Conservation (phyloP, 257 asterid species). For the Perilla frutescens region DNA sequence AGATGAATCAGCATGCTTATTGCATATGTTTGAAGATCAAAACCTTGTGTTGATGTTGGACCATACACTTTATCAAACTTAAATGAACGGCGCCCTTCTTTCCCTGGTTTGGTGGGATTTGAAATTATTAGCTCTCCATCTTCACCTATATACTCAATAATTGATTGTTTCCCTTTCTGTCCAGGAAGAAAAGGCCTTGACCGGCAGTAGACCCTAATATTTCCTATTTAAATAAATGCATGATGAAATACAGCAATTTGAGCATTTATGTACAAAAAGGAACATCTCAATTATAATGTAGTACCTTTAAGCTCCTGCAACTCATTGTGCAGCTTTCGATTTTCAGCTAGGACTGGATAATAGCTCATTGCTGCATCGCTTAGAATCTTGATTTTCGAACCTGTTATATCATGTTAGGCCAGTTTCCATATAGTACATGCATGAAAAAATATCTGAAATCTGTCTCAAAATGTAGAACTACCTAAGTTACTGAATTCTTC, state of each 20-base stretch:
- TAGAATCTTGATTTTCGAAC: conserved; percentile 49
- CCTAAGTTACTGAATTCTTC: conserved; percentile 73
- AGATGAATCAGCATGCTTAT: too few species aligned
- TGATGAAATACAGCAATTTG: conserved; percentile 7
- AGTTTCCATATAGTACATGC: background rate
- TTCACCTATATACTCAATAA: conserved; percentile 76
- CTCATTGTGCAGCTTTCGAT: conserved; percentile 77
- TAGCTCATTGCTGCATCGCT: conserved; percentile 70
- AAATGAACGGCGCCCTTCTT: conserved; percentile 88
- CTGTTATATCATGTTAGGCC: conserved; percentile 42
- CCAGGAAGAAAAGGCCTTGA: conserved; percentile 91
- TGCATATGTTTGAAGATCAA: conserved; percentile 26
- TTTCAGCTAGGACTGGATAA: conserved; percentile 63
- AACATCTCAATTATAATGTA: conserved; percentile 19
- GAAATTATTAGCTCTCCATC: conserved; percentile 74
- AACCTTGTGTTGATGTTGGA: conserved; percentile 87
- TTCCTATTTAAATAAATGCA: conserved; percentile 60
- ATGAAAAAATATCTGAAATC: background rate
- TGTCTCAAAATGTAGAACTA: conserved; percentile 26
- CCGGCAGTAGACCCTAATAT: conserved; percentile 93
- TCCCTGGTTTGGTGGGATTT: conserved; percentile 89
- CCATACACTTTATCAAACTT: conserved; percentile 81
- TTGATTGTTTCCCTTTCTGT: conserved; percentile 73
- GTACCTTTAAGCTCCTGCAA: conserved; percentile 91
- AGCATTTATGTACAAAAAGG: conserved; percentile 6